These are phyloP conservation scores for Dictyostelium purpureum DNA, from an alignment of 78 protist species.

Conservation along the genomic window DNA sequence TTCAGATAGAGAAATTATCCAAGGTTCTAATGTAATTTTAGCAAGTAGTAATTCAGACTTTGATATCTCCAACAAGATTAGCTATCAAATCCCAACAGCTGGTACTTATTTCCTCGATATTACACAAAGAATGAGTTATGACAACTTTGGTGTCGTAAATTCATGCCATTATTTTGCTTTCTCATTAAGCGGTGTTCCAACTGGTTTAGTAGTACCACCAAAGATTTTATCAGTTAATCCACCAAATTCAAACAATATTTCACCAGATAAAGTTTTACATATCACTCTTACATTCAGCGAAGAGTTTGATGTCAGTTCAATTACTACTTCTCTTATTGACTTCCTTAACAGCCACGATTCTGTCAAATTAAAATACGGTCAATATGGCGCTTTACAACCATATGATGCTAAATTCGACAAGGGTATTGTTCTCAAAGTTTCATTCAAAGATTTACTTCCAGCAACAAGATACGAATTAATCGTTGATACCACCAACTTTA, in stretches of 20 bases:
- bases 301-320: background rate
- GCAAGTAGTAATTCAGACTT: background rate
- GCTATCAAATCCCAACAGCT: background rate
- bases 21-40: slow-evolving; percentile 19
- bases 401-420: too few relatives aligned
- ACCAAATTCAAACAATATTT: background rate
- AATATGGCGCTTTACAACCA: too few relatives aligned
- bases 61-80: slow-evolving; percentile 17
- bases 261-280: background rate
- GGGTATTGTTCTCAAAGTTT: background rate
- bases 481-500: background rate
- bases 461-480: background rate
- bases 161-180: slow-evolving; percentile 51
- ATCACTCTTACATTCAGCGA: slow-evolving; percentile 37
- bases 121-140: slow-evolving; percentile 6
- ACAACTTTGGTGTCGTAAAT: background rate
- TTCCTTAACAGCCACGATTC: background rate
- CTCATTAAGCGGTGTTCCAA: background rate
- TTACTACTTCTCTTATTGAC: background rate
- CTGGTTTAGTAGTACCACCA: background rate
- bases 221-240: slow-evolving; percentile 11
- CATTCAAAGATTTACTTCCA: background rate
- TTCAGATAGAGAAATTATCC: background rate
- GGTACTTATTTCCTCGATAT: slow-evolving; percentile 48
- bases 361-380: background rate